Conservation (phyloP, 2,329 filamentous ascomycete genomes). For the Lachnellula subtilissima region DNA sequence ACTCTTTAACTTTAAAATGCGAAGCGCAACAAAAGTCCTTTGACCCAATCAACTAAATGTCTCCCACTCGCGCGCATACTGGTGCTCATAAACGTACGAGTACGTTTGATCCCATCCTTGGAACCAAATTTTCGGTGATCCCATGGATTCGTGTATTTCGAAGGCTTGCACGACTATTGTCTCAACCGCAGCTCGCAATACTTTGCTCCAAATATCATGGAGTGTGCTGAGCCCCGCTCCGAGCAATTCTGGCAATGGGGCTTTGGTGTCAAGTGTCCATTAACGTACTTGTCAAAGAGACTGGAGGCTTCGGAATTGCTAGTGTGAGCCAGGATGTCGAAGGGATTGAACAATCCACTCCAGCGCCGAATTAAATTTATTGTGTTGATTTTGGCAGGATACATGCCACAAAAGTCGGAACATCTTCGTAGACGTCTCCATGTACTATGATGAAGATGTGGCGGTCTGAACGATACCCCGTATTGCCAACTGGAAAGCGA, state of each 20-base stretch:
- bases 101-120: constrained; percentile 28
- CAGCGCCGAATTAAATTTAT: constrained; percentile 50
- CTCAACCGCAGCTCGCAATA: constrained; percentile 45
- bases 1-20: too few species aligned
- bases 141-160: constrained; percentile 48
- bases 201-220: constrained; percentile 47
- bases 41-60: too few species aligned
- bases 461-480: constrained; percentile 43
- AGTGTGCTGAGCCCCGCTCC: constrained; percentile 42
- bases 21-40: too few species aligned
- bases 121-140: constrained; percentile 42
- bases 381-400: constrained; percentile 49
- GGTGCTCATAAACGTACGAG: neutral
- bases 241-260: constrained; percentile 41
- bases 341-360: constrained; percentile 50
- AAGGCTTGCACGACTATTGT: constrained; percentile 49
- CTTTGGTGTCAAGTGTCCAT: constrained; percentile 47
- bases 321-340: constrained; percentile 50
- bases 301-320: constrained; percentile 51
- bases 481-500: constrained; percentile 48
- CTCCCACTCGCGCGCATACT: neutral
- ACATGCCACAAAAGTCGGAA: constrained; percentile 51
- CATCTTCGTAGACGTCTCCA: constrained; percentile 48
- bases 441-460: constrained; percentile 50
- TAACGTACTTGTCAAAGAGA: constrained; percentile 50